A percentile compares a stretch with the other conserved stretches of the same genome.
These are phyloP conservation scores for Coemansia sp. DNA, from an alignment of 192 early-diverging fungal genomes.

Conservation along the genomic window DNA sequence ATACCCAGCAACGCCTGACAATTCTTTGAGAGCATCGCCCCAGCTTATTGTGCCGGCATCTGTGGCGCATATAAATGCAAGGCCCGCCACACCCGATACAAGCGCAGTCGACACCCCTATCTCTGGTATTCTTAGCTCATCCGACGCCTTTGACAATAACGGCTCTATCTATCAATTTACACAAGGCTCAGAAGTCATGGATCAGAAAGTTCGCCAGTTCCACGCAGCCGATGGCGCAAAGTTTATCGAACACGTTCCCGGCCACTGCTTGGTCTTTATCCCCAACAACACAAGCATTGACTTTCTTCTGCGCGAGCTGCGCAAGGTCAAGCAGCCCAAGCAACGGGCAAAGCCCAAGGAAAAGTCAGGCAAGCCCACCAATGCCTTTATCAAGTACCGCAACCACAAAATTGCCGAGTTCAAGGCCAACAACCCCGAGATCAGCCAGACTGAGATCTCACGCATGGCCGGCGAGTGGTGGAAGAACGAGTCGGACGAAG, in stretches of 20 bases:
- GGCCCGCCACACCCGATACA: slow-evolving; percentile 3
- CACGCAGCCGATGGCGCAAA: slow-evolving; percentile 31
- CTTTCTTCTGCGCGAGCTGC: slow-evolving; percentile 24
- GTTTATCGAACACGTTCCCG: slow-evolving; percentile 45
- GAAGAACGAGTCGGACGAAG: slow-evolving; percentile 42
- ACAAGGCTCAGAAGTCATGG: slow-evolving; percentile 14
- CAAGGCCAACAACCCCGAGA: slow-evolving; percentile 31
- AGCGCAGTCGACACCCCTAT: neutral
- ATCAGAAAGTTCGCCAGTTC: slow-evolving; percentile 38
- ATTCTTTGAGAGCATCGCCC: slow-evolving; percentile 26
- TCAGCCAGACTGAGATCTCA: slow-evolving; percentile 52
- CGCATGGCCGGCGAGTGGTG: slow-evolving; percentile 52
- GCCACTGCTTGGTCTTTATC: slow-evolving; percentile 39
- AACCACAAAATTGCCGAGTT: slow-evolving; percentile 51
- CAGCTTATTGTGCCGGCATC: slow-evolving; percentile 6
- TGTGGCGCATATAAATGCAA: slow-evolving; percentile 48
- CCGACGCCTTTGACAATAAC: slow-evolving; percentile 4
- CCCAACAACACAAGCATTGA: slow-evolving; percentile 23
- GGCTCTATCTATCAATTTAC: slow-evolving; percentile 18
- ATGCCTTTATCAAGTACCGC: slow-evolving; percentile 54
- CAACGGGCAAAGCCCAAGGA: slow-evolving; percentile 5
- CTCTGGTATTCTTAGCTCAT: slow-evolving; percentile 12
- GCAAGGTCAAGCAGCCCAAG: slow-evolving; percentile 33
- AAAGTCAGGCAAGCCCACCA: slow-evolving; percentile 47
- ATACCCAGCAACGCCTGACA: slow-evolving; percentile 20